Evolutionary conservation across 2,329 filamentous ascomycete species (phyloP).

Genomic region (Volutella citrinella): DNA sequence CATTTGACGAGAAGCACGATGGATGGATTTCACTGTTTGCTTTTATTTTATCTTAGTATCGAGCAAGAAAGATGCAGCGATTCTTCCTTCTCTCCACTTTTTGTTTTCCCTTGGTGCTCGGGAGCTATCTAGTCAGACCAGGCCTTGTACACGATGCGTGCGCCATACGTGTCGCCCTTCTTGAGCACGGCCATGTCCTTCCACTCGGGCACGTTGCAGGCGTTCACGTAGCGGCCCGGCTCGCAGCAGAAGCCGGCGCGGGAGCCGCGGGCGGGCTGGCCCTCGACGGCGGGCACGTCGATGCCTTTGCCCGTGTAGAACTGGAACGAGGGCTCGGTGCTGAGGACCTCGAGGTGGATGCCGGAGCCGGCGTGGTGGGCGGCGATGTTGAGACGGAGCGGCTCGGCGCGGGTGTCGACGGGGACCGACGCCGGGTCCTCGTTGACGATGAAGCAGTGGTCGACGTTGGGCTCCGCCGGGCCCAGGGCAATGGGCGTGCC

Average conservation of each 20-base stretch:
- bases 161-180: slow-evolving; percentile 81
- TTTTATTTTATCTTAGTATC: slow-evolving; percentile 2
- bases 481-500: slow-evolving; percentile 70
- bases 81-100: too few relatives aligned
- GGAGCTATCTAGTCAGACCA: slow-evolving; percentile 63
- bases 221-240: slow-evolving; percentile 87
- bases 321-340: slow-evolving; percentile 94
- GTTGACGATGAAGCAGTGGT: slow-evolving; percentile 86
- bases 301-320: slow-evolving; percentile 92
- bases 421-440: slow-evolving; percentile 56
- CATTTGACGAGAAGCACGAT: slow-evolving; percentile 1
- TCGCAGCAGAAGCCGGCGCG: slow-evolving; percentile 88
- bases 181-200: slow-evolving; percentile 74
- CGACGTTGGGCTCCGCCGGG: slow-evolving; percentile 69
- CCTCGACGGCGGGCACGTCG: slow-evolving; percentile 66
- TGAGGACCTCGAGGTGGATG: slow-evolving; percentile 81
- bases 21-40: too few relatives aligned
- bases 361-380: slow-evolving; percentile 72
- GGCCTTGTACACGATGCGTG: slow-evolving; percentile 76
- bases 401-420: slow-evolving; percentile 61
- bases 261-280: slow-evolving; percentile 59
- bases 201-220: slow-evolving; percentile 78
- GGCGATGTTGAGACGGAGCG: slow-evolving; percentile 65
- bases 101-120: too few relatives aligned
- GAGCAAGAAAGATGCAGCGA: too few relatives aligned